These are phyloP conservation scores for Pseudonitzschia delicatissima DNA, from an alignment of 108 stramenopile genomes.

Conservation along the genomic window DNA sequence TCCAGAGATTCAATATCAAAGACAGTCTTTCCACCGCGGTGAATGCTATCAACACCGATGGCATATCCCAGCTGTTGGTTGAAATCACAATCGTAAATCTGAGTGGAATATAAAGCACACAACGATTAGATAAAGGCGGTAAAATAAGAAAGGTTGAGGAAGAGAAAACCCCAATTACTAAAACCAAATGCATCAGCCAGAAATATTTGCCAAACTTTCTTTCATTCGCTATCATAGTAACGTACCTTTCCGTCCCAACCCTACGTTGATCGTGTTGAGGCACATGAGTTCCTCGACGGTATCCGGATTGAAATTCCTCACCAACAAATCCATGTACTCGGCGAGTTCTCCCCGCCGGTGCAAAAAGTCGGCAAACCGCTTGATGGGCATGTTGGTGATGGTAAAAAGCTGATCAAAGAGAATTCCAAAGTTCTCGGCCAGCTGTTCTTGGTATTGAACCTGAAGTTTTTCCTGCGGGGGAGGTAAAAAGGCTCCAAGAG, in stretches of 20 bases:
- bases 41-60: slow-evolving; percentile 55
- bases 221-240: too few species aligned
- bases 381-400: slow-evolving; percentile 99
- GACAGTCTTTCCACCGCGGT: slow-evolving; percentile 53
- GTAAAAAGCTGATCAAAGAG: slow-evolving; percentile 88
- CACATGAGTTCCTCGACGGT: slow-evolving; percentile 86
- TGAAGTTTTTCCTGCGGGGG: slow-evolving; percentile 79
- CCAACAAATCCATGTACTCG: slow-evolving; percentile 96
- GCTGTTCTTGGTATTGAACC: slow-evolving; percentile 83
- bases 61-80: slow-evolving; percentile 94
- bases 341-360: slow-evolving; percentile 84
- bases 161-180: too few species aligned
- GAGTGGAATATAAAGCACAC: too few species aligned
- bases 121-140: neutral
- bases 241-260: slow-evolving; percentile 75
- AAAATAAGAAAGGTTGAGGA: slow-evolving; percentile 3
- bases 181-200: too few species aligned
- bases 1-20: slow-evolving; percentile 87
- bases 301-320: slow-evolving; percentile 88
- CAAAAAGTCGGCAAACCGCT: slow-evolving; percentile 94
- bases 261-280: slow-evolving; percentile 74
- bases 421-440: slow-evolving; percentile 90
- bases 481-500: slow-evolving; percentile 93
- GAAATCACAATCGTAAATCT: slow-evolving; percentile 95
- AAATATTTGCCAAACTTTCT: too few species aligned